A percentile compares a stretch with the other conserved stretches of the same genome.
Conservation (phyloP, 441 rosid species). For the Theobroma grandiflorum region DNA sequence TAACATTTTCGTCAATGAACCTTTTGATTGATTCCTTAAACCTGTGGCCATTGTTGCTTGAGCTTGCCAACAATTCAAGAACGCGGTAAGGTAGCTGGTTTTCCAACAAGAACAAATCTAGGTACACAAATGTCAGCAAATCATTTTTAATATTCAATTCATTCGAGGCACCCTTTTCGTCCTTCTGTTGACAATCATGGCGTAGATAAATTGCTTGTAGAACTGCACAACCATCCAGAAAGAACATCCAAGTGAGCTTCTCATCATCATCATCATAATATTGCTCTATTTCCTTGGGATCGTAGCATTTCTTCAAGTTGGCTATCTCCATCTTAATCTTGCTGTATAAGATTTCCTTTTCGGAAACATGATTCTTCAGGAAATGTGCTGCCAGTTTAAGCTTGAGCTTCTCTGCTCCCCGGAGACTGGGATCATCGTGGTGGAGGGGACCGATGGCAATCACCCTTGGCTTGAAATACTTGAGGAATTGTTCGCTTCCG, state of each 20-base stretch:
- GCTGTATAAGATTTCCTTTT: neutral
- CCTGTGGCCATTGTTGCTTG: neutral
- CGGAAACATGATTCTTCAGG: neutral
- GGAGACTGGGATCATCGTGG: slow-evolving; percentile 12
- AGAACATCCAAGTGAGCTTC: slow-evolving; percentile 27
- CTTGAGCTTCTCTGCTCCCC: slow-evolving; percentile 11
- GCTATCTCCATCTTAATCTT: neutral
- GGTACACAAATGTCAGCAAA: slow-evolving; percentile 2
- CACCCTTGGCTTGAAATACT: slow-evolving; percentile 16
- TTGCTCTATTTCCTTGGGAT: neutral
- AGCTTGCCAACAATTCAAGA: slow-evolving; percentile 21
- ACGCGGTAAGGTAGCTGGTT: slow-evolving; percentile 30
- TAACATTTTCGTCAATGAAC: slow-evolving; percentile 11
- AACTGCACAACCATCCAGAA: slow-evolving; percentile 28
- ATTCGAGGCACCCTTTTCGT: neutral
- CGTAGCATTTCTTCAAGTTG: slow-evolving; percentile 19
- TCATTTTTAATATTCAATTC: slow-evolving; percentile 14
- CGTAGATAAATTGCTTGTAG: slow-evolving; percentile 21
- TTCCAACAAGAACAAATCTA: slow-evolving; percentile 30
- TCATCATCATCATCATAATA: slow-evolving; percentile 5
- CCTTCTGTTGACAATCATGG: neutral
- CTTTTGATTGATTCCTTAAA: neutral
- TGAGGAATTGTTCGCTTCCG: neutral
- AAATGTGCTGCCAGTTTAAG: slow-evolving; percentile 10
- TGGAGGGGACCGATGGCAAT: slow-evolving; percentile 24